These are phyloP conservation scores for Globisporangium irregulare DNA, from an alignment of 352 stramenopile genomes.

Conservation along the genomic window DNA sequence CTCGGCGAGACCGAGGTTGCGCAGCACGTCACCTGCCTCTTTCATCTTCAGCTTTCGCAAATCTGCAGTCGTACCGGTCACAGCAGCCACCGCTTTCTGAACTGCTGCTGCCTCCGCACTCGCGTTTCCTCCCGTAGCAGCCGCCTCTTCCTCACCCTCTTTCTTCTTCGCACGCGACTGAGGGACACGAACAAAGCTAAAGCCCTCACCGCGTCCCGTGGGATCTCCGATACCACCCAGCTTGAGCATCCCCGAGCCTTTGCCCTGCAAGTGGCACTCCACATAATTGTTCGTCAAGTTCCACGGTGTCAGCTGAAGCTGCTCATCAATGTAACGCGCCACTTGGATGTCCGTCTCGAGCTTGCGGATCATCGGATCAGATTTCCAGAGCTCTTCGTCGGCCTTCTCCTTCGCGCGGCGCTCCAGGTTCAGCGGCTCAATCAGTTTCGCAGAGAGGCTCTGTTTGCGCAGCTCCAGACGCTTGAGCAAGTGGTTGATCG, in stretches of 20 bases:
- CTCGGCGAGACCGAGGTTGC: conserved; percentile 73
- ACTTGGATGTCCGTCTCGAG: conserved; percentile 81
- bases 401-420: conserved; percentile 53
- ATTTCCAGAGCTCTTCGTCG: conserved; percentile 70
- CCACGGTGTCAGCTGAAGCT: conserved; percentile 79
- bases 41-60: conserved; percentile 88
- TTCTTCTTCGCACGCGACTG: conserved; percentile 82
- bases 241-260: conserved; percentile 79
- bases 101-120: conserved; percentile 60
- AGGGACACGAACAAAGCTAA: conserved; percentile 79
- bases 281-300: conserved; percentile 87
- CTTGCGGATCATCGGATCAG: conserved; percentile 62
- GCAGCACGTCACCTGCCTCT: conserved; percentile 73
- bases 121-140: conserved; percentile 25
- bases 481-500: conserved; percentile 71
- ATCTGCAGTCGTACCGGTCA: conserved; percentile 83
- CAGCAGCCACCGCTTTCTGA: conserved; percentile 70
- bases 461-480: conserved; percentile 71
- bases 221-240: conserved; percentile 80
- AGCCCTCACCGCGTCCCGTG: conserved; percentile 78
- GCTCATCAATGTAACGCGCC: conserved; percentile 75
- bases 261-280: conserved; percentile 81
- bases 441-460: conserved; percentile 40
- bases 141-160: conserved; percentile 64
- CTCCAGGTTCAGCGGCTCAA: conserved; percentile 50